A percentile compares a stretch with the other conserved stretches of the same genome.
phyloP scores from a whole-genome alignment of 495 filamentous ascomycete species.

The Aspergillus bertholletiae region DNA sequence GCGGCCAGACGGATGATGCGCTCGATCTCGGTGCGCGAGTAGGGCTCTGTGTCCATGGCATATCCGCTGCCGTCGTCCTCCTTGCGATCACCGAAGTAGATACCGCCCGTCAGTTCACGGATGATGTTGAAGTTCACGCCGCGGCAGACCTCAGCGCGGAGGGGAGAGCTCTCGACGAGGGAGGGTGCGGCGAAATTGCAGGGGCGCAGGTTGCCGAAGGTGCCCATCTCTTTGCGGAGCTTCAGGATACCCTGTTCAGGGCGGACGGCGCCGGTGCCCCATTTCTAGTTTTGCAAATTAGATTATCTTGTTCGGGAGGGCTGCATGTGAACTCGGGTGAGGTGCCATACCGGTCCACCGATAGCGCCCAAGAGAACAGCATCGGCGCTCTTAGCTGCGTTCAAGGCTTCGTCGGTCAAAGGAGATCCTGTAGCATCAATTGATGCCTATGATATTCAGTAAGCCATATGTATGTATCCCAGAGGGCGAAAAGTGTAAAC shows the following conservation, averaged over 20 bases:
- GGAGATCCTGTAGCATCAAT: constrained; percentile 79
- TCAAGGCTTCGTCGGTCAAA: constrained; percentile 80
- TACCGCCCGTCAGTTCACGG: constrained; percentile 89
- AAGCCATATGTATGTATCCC: background rate
- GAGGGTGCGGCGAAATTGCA: constrained; percentile 94
- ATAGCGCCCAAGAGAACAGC: constrained; percentile 93
- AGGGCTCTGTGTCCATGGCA: constrained; percentile 87
- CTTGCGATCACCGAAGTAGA: constrained; percentile 94
- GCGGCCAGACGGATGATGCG: constrained; percentile 81
- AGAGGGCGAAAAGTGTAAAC: constrained; percentile 25
- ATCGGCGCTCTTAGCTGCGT: constrained; percentile 83
- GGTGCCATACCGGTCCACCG: constrained; percentile 72
- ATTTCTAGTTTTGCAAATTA: constrained; percentile 59
- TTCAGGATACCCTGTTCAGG: constrained; percentile 93
- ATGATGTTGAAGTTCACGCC: constrained; percentile 94
- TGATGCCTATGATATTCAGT: constrained; percentile 52
- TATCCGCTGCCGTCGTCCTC: constrained; percentile 74
- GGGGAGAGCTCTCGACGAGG: constrained; percentile 81
- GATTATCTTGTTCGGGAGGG: background rate
- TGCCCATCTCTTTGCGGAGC: constrained; percentile 89
- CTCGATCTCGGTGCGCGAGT: constrained; percentile 84
- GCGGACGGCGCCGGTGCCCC: constrained; percentile 84
- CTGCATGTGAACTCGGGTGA: background rate
- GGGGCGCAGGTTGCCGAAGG: constrained; percentile 95
- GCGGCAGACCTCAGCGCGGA: constrained; percentile 81